Base-by-base conservation (phyloP, 2,329 filamentous ascomycete genomes). In the Beauveria varroae region DNA sequence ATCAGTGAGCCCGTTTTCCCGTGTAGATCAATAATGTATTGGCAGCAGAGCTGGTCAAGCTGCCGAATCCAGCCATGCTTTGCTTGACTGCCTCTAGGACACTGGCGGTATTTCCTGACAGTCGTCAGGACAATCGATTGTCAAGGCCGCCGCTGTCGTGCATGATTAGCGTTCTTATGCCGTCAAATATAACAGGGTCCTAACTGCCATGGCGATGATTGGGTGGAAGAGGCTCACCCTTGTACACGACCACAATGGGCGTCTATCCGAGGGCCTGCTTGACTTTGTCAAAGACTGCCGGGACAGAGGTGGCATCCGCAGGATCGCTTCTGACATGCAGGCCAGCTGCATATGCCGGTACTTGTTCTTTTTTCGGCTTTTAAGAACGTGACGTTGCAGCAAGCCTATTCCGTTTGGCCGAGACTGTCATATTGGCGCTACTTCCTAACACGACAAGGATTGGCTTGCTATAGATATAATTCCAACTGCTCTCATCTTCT, bases 291-390 rank as follows among this genome's bases (percentile, higher is more conserved):
- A 59, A 44, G 34, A 44, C 26, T 34, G 37, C 47, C 30, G 47
- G 37, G 22, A 52, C 47, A n/a, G 37, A 58, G 30, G 22, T 43
- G 3, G 24, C 18, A 34, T 59, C 56, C 24, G 9, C 37, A 44
- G 34, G 56, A 52, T 52, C 57, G 47, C 57, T 59, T 20, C 24
- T 26, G 57, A 59, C 52, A 44, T 59, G 57, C 57, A 59, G 26
- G 37, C 52, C 57, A 30, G 41, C 22, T 59, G n/a, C 57, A 46
- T 59, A 41, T 59, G 57, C 47, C 57, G 57, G 57, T 16, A 52
- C 47, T 59, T 59, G n/a, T 51, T 22, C n/a, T 34, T 20, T 20
- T 59, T 44, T 59, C 57, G 47, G 57, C 47, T 59, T 44, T 34
- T 43, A 7, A 52, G 37, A 59, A 44, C 26, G 57, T 24, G 37